A percentile compares a stretch with the other conserved stretches of the same genome.
Conservation (phyloP, 495 filamentous ascomycete species). For the Physcia stellaris region DNA sequence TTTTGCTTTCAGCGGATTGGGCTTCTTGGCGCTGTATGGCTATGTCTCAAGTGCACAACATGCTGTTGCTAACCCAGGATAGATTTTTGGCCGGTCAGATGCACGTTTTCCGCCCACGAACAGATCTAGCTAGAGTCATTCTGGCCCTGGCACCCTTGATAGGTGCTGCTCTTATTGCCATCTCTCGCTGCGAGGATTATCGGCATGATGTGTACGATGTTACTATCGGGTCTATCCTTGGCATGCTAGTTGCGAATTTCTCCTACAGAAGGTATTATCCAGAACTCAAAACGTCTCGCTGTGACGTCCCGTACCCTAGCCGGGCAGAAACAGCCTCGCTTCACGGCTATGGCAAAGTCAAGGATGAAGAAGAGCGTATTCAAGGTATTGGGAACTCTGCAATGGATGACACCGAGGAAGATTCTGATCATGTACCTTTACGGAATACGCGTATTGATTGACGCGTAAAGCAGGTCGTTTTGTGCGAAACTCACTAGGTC, state of each 20-base stretch:
- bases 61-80: background rate
- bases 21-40: slow-evolving; percentile 53
- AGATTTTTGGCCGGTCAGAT: slow-evolving; percentile 67
- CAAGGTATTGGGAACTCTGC: slow-evolving; percentile 4
- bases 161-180: slow-evolving; percentile 74
- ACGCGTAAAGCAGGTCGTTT: no score
- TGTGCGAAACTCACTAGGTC: no score
- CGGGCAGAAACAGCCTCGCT: slow-evolving; percentile 19
- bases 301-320: slow-evolving; percentile 41
- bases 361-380: slow-evolving; percentile 32
- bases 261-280: slow-evolving; percentile 67
- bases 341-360: slow-evolving; percentile 30
- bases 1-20: slow-evolving; percentile 76
- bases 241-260: slow-evolving; percentile 61
- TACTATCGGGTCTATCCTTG: slow-evolving; percentile 57
- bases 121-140: slow-evolving; percentile 46
- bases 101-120: slow-evolving; percentile 60
- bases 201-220: slow-evolving; percentile 93
- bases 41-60: background rate
- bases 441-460: slow-evolving; percentile 11
- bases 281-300: slow-evolving; percentile 29
- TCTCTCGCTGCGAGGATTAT: slow-evolving; percentile 88
- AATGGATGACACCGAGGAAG: slow-evolving; percentile 10
- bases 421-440: slow-evolving; percentile 14
- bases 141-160: slow-evolving; percentile 57